phyloP scores from a whole-genome alignment of 495 filamentous ascomycete genomes.

The Aspergillus sparsus region DNA sequence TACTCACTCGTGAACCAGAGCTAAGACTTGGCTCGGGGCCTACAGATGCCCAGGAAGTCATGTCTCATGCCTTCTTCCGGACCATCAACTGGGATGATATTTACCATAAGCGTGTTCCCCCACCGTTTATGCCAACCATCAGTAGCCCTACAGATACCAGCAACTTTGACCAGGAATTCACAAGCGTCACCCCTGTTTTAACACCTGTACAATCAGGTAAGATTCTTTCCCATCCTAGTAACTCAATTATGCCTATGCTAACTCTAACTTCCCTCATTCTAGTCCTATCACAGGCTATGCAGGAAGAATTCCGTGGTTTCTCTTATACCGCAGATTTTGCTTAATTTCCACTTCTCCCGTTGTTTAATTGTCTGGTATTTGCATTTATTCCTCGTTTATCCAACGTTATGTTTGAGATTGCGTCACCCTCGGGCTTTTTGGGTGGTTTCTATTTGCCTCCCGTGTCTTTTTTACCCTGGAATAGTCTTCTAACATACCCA shows the following conservation, averaged over 20 bases:
- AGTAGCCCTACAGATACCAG: conserved; percentile 92
- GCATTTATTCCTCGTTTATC: conserved; percentile 22
- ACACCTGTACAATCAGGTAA: conserved; percentile 97
- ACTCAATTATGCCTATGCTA: conserved; percentile 11
- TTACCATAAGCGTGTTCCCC: conserved; percentile 86
- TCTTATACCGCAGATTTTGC: conserved; percentile 85
- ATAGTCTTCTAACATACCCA: conserved; percentile 33
- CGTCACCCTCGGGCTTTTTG: conserved; percentile 25
- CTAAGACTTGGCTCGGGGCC: conserved; percentile 88
- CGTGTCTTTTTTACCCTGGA: conserved; percentile 24
- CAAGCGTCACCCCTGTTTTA: conserved; percentile 94
- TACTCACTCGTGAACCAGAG: conserved; percentile 93
- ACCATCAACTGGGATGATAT: conserved; percentile 99
- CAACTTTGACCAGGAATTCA: conserved; percentile 99
- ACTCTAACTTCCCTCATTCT: conserved; percentile 20
- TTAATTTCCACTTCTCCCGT: conserved; percentile 31
- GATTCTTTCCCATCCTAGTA: conserved; percentile 26
- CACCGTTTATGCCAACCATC: conserved; percentile 88
- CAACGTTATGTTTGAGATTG: conserved; percentile 21
- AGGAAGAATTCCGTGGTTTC: conserved; percentile 99
- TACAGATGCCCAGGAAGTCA: conserved; percentile 97
- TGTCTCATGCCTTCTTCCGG: conserved; percentile 97
- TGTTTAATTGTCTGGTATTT: conserved; percentile 13
- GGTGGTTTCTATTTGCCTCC: conserved; percentile 19
- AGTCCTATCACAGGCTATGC: conserved; percentile 98